Percentiles rank a stretch among this genome's conserved stretches.
Conservation (phyloP, 2,329 filamentous ascomycete genomes). For the Botrytis galanthina region DNA sequence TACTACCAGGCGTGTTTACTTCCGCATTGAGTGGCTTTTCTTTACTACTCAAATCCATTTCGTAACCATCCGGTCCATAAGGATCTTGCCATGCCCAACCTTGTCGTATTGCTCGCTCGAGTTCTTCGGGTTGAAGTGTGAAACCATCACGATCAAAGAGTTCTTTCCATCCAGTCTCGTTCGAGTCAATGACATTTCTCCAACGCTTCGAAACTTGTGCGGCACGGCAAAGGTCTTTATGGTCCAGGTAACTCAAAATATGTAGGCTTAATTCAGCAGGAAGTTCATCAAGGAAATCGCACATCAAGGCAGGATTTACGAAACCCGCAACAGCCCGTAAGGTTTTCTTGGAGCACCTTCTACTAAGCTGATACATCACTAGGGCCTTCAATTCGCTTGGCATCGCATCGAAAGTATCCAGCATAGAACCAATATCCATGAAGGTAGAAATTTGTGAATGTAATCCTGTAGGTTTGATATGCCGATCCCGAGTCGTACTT, state of each 20-base stretch:
- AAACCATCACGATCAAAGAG: constrained; percentile 84
- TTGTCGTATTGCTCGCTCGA: constrained; percentile 80
- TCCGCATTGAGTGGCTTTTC: constrained; percentile 51
- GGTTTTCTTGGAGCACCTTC: constrained; percentile 82
- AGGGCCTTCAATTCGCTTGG: constrained; percentile 90
- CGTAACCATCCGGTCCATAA: constrained; percentile 68
- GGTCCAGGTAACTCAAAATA: constrained; percentile 81
- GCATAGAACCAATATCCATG: constrained; percentile 79
- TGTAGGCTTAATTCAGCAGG: constrained; percentile 86
- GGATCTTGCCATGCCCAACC: constrained; percentile 99
- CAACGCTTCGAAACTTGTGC: constrained; percentile 93
- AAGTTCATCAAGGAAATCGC: constrained; percentile 82
- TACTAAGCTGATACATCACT: constrained; percentile 93
- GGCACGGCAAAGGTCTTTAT: constrained; percentile 81
- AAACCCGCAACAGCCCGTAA: constrained; percentile 85
- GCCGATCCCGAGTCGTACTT: constrained; percentile 38
- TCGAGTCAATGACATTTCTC: constrained; percentile 85
- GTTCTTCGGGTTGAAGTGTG: constrained; percentile 72
- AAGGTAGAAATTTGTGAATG: constrained; percentile 43
- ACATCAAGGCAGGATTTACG: constrained; percentile 91
- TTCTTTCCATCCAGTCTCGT: constrained; percentile 95
- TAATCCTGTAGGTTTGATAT: constrained; percentile 34
- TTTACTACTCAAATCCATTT: constrained; percentile 70
- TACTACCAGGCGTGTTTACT: constrained; percentile 32
- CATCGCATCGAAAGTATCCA: constrained; percentile 89